Evolutionary conservation across 1,139 yeast genomes (phyloP), one percentile per base, ranked within the genome.

Genomic region (Suhomyces taliae): DNA sequence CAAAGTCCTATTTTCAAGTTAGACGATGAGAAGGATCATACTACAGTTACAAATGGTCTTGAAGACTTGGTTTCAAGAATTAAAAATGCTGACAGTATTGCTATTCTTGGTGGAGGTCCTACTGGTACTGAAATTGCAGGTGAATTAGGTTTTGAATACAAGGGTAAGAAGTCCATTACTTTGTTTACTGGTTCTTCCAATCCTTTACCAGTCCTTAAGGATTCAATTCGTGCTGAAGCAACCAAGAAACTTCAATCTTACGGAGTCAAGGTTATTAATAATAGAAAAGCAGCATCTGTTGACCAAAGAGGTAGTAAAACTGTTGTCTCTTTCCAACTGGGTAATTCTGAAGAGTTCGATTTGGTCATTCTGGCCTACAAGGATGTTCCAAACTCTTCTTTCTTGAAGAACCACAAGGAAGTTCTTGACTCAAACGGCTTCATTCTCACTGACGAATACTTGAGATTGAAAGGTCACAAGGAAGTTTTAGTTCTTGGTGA

Each of bases 81-180:
- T 24, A 56, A 59, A 42, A 5, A 43, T 2, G 64, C 72, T 8
- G 48, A 57, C 15, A 45, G 50, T 6, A 62, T 72, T 35, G 74
- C 73, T 2, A 56, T 72, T 5, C 49, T 72, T 32, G 78, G 78
- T 2, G 77, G 72, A 27, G 77, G 77, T 6, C 53, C 69, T 9
- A 68, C 76, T 7, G 77, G 76, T n/a, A 72, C 70, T 19, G 77
- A 72, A 53, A 50, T 61, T 7, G 67, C 71, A 7, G 74, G 72
- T 5, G 77, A 72, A 47, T 54, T 72, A 27, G 72, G 65, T 4
- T 50, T 45, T 19, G 48, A 47, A 26, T 64, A 50, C 40, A 50
- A 57, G 2, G 51, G 51, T 10, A 42, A 51, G 11, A 60, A 63
- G 43, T 42, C 54, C 11, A 62, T 70, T 15, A 60, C 63, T 7